phyloP scores from a whole-genome alignment of 768 basidiomycete genomes.

The Collybia sordida region DNA sequence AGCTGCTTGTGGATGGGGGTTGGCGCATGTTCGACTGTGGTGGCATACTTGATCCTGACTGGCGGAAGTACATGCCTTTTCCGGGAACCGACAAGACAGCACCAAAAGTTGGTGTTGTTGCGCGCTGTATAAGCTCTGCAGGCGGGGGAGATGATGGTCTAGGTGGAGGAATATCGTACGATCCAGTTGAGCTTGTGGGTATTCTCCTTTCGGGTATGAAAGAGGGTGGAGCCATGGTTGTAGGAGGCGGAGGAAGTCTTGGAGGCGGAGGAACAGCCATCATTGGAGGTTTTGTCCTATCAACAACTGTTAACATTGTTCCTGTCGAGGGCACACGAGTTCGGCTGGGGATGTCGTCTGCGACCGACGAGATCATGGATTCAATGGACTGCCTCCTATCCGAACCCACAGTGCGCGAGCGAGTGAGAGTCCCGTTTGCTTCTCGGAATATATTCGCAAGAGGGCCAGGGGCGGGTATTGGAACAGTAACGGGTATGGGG shows the following conservation, averaged over 20 bases:
- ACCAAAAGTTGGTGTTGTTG: constrained; percentile 83
- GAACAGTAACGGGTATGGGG: constrained; percentile 34
- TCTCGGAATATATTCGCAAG: constrained; percentile 47
- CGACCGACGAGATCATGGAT: constrained; percentile 55
- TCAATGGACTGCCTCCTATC: constrained; percentile 76
- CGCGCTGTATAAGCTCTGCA: constrained; percentile 87
- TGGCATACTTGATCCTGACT: constrained; percentile 76
- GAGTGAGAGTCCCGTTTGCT: constrained; percentile 47
- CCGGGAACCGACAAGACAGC: constrained; percentile 57
- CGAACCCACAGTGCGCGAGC: constrained; percentile 50
- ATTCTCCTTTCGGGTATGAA: constrained; percentile 72
- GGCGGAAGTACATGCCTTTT: constrained; percentile 47
- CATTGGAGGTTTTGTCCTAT: constrained; percentile 83
- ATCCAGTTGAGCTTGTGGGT: constrained; percentile 39
- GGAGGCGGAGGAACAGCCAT: constrained; percentile 84
- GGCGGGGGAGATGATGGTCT: constrained; percentile 93
- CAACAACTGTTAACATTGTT: constrained; percentile 49
- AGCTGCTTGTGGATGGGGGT: constrained; percentile 78
- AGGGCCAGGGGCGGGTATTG: constrained; percentile 31
- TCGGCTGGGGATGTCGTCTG: constrained; percentile 38
- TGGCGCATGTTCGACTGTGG: constrained; percentile 68
- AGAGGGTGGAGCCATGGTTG: constrained; percentile 71
- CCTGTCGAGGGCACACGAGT: constrained; percentile 63
- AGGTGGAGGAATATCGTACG: constrained; percentile 70
- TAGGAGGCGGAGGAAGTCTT: constrained; percentile 68